Evolutionary conservation across 2,329 filamentous ascomycete genomes (phyloP).

Genomic region (Plenodomus biglobosus): DNA sequence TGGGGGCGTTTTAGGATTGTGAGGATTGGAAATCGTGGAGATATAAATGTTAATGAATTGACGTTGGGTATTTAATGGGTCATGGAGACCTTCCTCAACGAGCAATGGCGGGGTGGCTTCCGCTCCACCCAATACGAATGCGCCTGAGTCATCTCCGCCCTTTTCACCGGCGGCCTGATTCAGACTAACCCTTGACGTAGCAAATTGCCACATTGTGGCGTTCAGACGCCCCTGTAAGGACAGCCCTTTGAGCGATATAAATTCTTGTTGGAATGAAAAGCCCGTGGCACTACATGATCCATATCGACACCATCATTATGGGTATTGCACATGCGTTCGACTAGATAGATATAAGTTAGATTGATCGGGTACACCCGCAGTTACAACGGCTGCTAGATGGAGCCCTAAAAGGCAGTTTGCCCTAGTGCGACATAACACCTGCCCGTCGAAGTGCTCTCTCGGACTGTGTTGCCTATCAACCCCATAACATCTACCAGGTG

Average conservation of each 20-base stretch:
- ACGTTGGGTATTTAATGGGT: too few relatives aligned
- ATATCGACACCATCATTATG: background rate
- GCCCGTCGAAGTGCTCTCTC: slow-evolving; percentile 3
- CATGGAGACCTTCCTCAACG: slow-evolving; percentile 6
- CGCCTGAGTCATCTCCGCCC: slow-evolving; percentile 12
- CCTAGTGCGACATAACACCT: slow-evolving; percentile 2
- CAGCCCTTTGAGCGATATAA: too few relatives aligned
- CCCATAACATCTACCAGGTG: slow-evolving; percentile 2
- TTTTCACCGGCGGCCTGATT: slow-evolving; percentile 1
- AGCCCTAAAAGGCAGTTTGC: slow-evolving; percentile 10
- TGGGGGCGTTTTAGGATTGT: too few relatives aligned
- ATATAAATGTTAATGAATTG: too few relatives aligned
- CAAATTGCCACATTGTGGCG: too few relatives aligned
- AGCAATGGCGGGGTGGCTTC: slow-evolving; percentile 4
- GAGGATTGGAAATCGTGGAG: too few relatives aligned
- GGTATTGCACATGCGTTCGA: background rate
- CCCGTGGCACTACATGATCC: background rate
- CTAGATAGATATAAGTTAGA: background rate
- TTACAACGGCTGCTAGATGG: slow-evolving; percentile 9
- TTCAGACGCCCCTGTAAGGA: too few relatives aligned
- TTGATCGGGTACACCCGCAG: background rate
- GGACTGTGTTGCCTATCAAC: slow-evolving; percentile 8
- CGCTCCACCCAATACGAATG: background rate
- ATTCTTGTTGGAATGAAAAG: too few relatives aligned
- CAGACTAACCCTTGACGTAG: background rate